A percentile compares a stretch with the other conserved stretches of the same genome.
Evolutionary conservation across 768 basidiomycete genomes (phyloP).

Genomic region (Tricholoma sp.): DNA sequence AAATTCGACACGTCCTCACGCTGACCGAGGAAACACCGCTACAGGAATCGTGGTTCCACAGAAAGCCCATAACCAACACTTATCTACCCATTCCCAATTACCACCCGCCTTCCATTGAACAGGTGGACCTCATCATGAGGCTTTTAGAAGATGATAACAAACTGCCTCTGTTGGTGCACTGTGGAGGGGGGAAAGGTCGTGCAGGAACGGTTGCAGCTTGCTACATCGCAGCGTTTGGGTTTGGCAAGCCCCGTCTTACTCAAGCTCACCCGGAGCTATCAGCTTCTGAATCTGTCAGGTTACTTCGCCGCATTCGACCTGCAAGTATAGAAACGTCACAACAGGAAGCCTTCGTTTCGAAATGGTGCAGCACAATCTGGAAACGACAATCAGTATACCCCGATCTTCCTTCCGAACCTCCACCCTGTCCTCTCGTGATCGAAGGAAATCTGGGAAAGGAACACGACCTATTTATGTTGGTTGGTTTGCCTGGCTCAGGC

Average conservation of each 20-base stretch:
- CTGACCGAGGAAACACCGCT: conserved; percentile 56
- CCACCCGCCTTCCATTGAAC: conserved; percentile 51
- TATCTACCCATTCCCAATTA: conserved; percentile 53
- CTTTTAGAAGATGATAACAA: conserved; percentile 40
- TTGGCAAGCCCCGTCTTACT: conserved; percentile 33
- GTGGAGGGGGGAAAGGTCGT: conserved; percentile 59
- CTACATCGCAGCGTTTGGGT: conserved; percentile 54
- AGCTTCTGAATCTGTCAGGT: conserved; percentile 41
- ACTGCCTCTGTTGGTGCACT: conserved; percentile 50
- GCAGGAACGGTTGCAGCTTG: conserved; percentile 60
- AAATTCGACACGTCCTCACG: conserved; percentile 53
- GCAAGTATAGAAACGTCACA: conserved; percentile 52
- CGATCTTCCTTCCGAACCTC: conserved; percentile 45
- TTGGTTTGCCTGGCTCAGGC: conserved; percentile 58
- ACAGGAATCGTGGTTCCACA: conserved; percentile 39
- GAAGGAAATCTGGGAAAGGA: conserved; percentile 32
- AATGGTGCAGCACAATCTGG: conserved; percentile 56
- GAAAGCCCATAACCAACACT: conserved; percentile 42
- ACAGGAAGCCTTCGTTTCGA: conserved; percentile 55
- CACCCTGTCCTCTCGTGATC: conserved; percentile 39
- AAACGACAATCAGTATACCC: conserved; percentile 49
- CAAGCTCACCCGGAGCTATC: conserved; percentile 43
- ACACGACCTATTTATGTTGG: conserved; percentile 46
- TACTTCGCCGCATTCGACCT: conserved; percentile 46
- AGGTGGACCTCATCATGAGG: conserved; percentile 52